Evolutionary conservation across 2,329 filamentous ascomycete genomes (phyloP), one percentile per base, ranked within the genome.

Genomic region (Sclerotinia trifoliorum): DNA sequence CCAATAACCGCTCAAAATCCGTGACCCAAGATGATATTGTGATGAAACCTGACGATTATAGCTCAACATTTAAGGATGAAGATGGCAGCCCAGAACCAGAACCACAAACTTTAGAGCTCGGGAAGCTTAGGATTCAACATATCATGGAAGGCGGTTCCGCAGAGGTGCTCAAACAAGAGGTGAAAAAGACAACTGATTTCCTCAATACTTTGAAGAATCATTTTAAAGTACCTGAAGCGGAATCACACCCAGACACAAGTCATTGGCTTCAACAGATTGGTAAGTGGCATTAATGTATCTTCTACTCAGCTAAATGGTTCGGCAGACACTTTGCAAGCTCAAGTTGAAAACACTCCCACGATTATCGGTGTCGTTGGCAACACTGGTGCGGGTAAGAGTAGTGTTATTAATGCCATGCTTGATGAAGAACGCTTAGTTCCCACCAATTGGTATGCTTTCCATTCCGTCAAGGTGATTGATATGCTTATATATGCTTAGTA

Each of bases 351-450:
- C 44, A 71, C 72, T 11, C 73, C 73, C 2, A 74, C 73, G 1
- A 72, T 74, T 39, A 73, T 75, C 56, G 73, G 74, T 13, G 72
- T 75, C 44, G 69, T 75, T 21, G 73, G 74, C 2, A 74, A 73
- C 62, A 75, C 73, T 24, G 74, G 74, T n/a, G 72, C 73, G 26
- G 74, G 74, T 3, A 75, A 75, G 52, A 69, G 61, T 46, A 73
- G 71, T 64, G 66, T 74, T 11, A 74, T 75, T 5, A 75, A 75
- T 61, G 74, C 73, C 21, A 70, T 84, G 71, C 77, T 83, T 4
- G 80, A 83, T 63, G 81, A 83, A 71, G 82, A 84, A 70, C 78
- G 81, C 10, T 74, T 84, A 1, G 80, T 83, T 0, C 81, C 81
- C 0, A 83, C 70, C 1, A 72, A 73, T 62, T 71, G 71, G 57